phyloP scores from a whole-genome alignment of 2,329 filamentous ascomycete genomes.

The Fonsecaea erecta region DNA sequence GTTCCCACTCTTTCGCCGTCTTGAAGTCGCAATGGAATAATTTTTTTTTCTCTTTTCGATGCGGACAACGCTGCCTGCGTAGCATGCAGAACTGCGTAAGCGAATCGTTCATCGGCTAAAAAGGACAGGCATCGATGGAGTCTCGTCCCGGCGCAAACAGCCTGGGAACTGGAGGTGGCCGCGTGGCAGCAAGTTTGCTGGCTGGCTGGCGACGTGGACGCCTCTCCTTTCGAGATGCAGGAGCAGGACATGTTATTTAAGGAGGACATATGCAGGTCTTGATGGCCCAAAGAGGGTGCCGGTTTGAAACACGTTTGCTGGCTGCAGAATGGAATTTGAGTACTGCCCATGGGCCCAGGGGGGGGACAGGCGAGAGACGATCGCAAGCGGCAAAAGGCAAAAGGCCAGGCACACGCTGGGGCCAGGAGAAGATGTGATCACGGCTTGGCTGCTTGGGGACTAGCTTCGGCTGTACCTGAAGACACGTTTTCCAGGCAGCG shows the following conservation, averaged over 20 bases:
- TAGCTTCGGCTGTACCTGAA: slow-evolving; percentile 30
- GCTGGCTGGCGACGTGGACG: slow-evolving; percentile 4
- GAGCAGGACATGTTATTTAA: not conserved
- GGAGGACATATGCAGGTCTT: slow-evolving; percentile 1
- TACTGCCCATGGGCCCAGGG: not conserved
- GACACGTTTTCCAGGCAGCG: slow-evolving; percentile 17
- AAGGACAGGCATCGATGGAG: not conserved
- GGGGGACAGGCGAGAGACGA: slow-evolving; percentile 1
- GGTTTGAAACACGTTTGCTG: slow-evolving; percentile 2
- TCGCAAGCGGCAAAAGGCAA: slow-evolving; percentile 5
- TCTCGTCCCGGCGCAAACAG: not conserved
- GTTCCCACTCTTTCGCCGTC: slow-evolving; percentile 16
- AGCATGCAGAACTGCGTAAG: not conserved
- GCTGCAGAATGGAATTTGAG: not conserved
- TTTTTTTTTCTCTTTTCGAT: not conserved
- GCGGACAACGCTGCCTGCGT: not conserved
- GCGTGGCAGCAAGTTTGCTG: slow-evolving; percentile 3
- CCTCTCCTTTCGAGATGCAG: slow-evolving; percentile 1
- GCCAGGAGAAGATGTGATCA: slow-evolving; percentile 25
- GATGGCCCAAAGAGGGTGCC: not conserved
- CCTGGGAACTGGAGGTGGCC: not conserved
- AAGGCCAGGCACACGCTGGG: slow-evolving; percentile 14
- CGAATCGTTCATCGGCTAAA: not conserved
- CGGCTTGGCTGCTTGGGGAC: slow-evolving; percentile 19
- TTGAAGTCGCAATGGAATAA: slow-evolving; percentile 8